phyloP scores from a whole-genome alignment of 2,329 filamentous ascomycete species.

The Ophiocordyceps polyrhachis-furcata region DNA sequence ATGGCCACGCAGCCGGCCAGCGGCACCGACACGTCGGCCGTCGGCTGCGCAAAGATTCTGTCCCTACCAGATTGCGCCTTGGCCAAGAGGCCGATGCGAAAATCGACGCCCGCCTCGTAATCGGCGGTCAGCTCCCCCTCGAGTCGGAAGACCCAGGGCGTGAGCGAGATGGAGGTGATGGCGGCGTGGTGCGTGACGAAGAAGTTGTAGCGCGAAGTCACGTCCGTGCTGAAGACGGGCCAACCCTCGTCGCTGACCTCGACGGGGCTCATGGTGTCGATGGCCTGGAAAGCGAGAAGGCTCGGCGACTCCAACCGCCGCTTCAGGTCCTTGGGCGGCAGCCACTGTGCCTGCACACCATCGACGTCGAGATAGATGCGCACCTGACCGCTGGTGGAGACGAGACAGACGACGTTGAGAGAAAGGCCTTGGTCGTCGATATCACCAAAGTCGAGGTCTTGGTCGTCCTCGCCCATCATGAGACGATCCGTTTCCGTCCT shows the following conservation, averaged over 20 bases:
- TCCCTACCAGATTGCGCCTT: slow-evolving; percentile 40
- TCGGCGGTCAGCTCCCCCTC: slow-evolving; percentile 40
- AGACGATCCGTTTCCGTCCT: slow-evolving; percentile 41
- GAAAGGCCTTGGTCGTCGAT: slow-evolving; percentile 41
- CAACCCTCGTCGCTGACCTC: slow-evolving; percentile 39
- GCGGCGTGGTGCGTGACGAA: slow-evolving; percentile 42
- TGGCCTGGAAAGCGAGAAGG: slow-evolving; percentile 41
- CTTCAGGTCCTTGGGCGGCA: slow-evolving; percentile 35
- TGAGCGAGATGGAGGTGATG: slow-evolving; percentile 40
- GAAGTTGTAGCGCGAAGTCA: slow-evolving; percentile 42
- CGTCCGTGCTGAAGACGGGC: slow-evolving; percentile 44
- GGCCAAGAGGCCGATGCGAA: slow-evolving; percentile 40
- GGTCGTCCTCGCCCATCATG: slow-evolving; percentile 46
- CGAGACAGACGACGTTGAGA: slow-evolving; percentile 37
- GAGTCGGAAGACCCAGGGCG: slow-evolving; percentile 44
- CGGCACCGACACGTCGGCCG: slow-evolving; percentile 25
- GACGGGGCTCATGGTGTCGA: slow-evolving; percentile 36
- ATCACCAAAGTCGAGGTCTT: slow-evolving; percentile 38
- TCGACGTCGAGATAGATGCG: slow-evolving; percentile 43
- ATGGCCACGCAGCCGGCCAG: slow-evolving; percentile 35
- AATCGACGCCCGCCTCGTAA: slow-evolving; percentile 38
- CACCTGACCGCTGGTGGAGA: slow-evolving; percentile 41
- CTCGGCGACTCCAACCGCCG: slow-evolving; percentile 26
- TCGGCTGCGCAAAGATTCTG: slow-evolving; percentile 34
- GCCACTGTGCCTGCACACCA: slow-evolving; percentile 47